phyloP scores from a whole-genome alignment of 768 basidiomycete species.

The Lyophyllum decastes region DNA sequence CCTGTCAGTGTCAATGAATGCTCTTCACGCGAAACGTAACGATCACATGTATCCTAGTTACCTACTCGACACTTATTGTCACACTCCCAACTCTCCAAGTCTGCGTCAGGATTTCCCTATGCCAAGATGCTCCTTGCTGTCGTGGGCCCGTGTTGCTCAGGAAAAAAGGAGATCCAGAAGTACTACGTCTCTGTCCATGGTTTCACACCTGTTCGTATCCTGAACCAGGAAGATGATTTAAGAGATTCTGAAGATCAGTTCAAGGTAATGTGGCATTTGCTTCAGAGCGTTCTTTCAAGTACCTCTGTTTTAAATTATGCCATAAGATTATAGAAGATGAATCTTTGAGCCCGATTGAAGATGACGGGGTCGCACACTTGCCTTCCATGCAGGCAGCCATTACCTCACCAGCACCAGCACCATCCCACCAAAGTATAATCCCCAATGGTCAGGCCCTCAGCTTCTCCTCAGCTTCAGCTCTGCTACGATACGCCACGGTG shows the following conservation, averaged over 20 bases:
- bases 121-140: conserved; percentile 66
- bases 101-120: neutral
- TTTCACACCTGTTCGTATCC: conserved; percentile 54
- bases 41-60: neutral
- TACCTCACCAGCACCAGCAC: conserved; percentile 24
- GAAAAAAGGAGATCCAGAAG: conserved; percentile 59
- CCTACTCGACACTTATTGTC: neutral
- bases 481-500: conserved; percentile 77
- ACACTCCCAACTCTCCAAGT: neutral
- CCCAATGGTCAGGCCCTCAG: conserved; percentile 23
- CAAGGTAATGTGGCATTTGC: neutral
- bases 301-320: neutral
- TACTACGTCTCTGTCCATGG: conserved; percentile 60
- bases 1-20: too few species aligned
- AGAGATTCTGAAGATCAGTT: neutral
- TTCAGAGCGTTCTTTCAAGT: neutral
- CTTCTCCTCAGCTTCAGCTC: conserved; percentile 48
- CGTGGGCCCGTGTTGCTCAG: conserved; percentile 62
- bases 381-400: conserved; percentile 15
- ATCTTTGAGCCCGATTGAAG: neutral
- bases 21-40: neutral
- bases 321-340: neutral
- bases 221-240: conserved; percentile 2
- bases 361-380: neutral
- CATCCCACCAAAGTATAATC: conserved; percentile 25